Evolutionary conservation across 1,284 basidiomycete genomes (phyloP).

Genomic region (Hemileia vastatrix): DNA sequence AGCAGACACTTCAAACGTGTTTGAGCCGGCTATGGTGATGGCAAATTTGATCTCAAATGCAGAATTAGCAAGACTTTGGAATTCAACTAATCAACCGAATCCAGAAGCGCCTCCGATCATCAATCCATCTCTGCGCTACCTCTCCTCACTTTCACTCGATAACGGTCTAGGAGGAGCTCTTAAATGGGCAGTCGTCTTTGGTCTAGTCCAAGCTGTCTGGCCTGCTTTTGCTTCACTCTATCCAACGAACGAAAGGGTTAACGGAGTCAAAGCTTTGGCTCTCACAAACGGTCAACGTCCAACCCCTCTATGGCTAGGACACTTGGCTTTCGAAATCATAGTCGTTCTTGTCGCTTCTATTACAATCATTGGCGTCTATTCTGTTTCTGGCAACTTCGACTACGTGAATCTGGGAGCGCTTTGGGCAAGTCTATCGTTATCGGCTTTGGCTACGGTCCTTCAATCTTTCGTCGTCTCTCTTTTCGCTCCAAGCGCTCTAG

Average conservation of each 20-base stretch:
- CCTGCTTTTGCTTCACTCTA: slow-evolving; percentile 71
- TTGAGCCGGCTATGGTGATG: no score
- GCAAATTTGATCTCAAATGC: no score
- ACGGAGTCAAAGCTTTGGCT: slow-evolving; percentile 65
- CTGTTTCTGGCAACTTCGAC: slow-evolving; percentile 56
- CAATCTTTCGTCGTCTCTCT: slow-evolving; percentile 61
- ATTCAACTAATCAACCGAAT: background rate
- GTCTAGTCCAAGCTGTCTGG: slow-evolving; percentile 58
- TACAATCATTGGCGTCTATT: slow-evolving; percentile 57
- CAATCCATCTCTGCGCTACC: slow-evolving; percentile 19
- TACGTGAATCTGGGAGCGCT: slow-evolving; percentile 54
- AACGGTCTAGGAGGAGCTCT: slow-evolving; percentile 25
- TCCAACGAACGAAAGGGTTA: slow-evolving; percentile 58
- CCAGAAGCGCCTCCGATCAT: slow-evolving; percentile 22
- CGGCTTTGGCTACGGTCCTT: slow-evolving; percentile 59
- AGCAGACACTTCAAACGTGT: no score
- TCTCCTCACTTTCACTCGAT: slow-evolving; percentile 24
- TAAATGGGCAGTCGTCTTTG: slow-evolving; percentile 27
- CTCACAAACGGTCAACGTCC: slow-evolving; percentile 66
- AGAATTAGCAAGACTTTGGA: no score
- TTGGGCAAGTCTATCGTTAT: slow-evolving; percentile 62
- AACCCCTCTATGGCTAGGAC: slow-evolving; percentile 65
- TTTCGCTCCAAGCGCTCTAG: slow-evolving; percentile 57
- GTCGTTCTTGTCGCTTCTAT: slow-evolving; percentile 54
- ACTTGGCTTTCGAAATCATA: slow-evolving; percentile 63